Evolutionary conservation across 1,284 basidiomycete species (phyloP).

Genomic region (Puccinia hordei): DNA sequence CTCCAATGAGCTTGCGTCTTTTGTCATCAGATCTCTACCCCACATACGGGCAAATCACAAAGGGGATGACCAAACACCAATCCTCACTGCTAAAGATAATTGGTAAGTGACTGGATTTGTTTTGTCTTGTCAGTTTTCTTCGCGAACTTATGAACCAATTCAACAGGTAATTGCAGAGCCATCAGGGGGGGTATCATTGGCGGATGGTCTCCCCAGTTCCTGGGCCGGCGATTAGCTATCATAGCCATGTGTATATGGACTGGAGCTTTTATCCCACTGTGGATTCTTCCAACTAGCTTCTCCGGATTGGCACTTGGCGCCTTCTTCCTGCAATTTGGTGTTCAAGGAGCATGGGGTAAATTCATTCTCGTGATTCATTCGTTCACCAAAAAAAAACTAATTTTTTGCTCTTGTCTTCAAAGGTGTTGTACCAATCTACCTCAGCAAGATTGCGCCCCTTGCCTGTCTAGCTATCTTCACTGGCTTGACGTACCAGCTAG

Average conservation of each 20-base stretch:
- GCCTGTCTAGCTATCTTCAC: slow-evolving; percentile 92
- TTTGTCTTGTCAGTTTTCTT: slow-evolving; percentile 54
- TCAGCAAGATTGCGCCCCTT: slow-evolving; percentile 86
- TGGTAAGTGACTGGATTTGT: slow-evolving; percentile 21
- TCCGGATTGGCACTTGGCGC: slow-evolving; percentile 59
- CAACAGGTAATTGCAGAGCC: slow-evolving; percentile 58
- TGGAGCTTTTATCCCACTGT: slow-evolving; percentile 57
- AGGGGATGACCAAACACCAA: slow-evolving; percentile 51
- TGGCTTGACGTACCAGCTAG: slow-evolving; percentile 85
- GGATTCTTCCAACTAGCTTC: slow-evolving; percentile 60
- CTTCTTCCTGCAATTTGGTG: slow-evolving; percentile 71
- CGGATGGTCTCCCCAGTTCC: slow-evolving; percentile 77
- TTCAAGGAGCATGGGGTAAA: slow-evolving; percentile 57
- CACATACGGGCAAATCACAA: slow-evolving; percentile 68
- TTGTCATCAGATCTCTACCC: slow-evolving; percentile 62
- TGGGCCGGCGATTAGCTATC: slow-evolving; percentile 85
- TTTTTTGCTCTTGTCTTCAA: not conserved
- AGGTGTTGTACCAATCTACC: slow-evolving; percentile 73
- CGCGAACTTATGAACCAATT: not conserved
- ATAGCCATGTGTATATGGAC: slow-evolving; percentile 68
- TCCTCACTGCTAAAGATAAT: slow-evolving; percentile 40
- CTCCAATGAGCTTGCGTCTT: not conserved
- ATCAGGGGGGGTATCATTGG: slow-evolving; percentile 71
- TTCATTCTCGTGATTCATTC: too few species aligned
- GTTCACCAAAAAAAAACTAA: not conserved